A percentile compares a stretch with the other conserved stretches of the same genome.
These are phyloP conservation scores for Phylloporus arenicola DNA, from an alignment of 768 basidiomycete genomes.

Conservation along the genomic window DNA sequence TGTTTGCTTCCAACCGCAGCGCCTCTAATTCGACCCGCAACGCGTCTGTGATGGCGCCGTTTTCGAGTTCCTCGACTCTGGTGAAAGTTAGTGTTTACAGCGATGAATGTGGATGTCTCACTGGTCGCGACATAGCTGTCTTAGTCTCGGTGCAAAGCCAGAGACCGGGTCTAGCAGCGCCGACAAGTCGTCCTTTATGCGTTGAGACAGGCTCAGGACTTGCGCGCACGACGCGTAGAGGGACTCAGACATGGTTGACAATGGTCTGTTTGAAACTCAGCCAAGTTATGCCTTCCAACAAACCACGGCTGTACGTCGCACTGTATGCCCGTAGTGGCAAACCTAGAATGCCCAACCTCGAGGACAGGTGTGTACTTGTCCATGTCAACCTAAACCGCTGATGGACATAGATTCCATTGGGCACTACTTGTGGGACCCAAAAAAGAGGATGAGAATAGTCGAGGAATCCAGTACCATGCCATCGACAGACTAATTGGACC, in stretches of 20 bases:
- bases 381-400: not conserved
- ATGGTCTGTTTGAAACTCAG: not conserved
- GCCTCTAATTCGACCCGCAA: constrained; percentile 54
- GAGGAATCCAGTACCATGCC: not conserved
- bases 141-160: constrained; percentile 66
- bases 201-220: constrained; percentile 56
- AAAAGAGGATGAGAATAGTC: not conserved
- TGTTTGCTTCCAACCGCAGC: constrained; percentile 69
- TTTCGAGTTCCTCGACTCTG: constrained; percentile 54
- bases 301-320: not conserved
- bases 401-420: not conserved
- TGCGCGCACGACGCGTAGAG: constrained; percentile 67
- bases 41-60: constrained; percentile 28
- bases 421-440: not conserved
- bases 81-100: constrained; percentile 1
- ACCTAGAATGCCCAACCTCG: not conserved
- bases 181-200: constrained; percentile 49
- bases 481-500: not conserved
- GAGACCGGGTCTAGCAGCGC: constrained; percentile 58
- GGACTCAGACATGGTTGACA: constrained; percentile 24
- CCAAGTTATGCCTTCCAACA: not conserved
- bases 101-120: constrained; percentile 29
- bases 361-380: not conserved
- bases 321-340: not conserved
- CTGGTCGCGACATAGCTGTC: constrained; percentile 51